Percentiles rank a stretch among this genome's conserved stretches.
Evolutionary conservation across 2,329 filamentous ascomycete genomes (phyloP).

Genomic region (Sarocladiaceae sp.): DNA sequence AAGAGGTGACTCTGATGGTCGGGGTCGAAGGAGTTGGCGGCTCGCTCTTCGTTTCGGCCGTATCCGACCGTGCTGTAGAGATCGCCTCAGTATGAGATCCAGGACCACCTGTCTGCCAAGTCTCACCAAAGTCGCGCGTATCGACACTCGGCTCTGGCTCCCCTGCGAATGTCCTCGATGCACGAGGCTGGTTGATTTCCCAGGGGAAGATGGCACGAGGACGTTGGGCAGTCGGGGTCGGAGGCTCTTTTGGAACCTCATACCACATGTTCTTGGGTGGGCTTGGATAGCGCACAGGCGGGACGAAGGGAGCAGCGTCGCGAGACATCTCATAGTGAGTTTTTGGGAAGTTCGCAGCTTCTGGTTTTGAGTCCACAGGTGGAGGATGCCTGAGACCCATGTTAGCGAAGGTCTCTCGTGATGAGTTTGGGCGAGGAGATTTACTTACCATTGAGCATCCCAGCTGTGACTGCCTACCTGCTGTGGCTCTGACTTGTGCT

Average conservation of each 20-base stretch:
- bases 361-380: constrained; percentile 66
- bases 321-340: constrained; percentile 80
- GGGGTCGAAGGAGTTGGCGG: constrained; percentile 45
- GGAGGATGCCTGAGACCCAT: constrained; percentile 53
- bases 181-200: constrained; percentile 65
- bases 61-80: constrained; percentile 26
- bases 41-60: constrained; percentile 31
- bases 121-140: constrained; percentile 5
- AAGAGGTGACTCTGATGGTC: constrained; percentile 38
- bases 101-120: not conserved
- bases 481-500: constrained; percentile 15
- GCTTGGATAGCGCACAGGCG: constrained; percentile 73
- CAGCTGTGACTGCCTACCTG: constrained; percentile 35
- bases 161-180: constrained; percentile 56
- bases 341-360: constrained; percentile 78
- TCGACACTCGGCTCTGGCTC: constrained; percentile 14
- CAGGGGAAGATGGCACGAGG: constrained; percentile 82
- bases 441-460: constrained; percentile 51
- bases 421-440: not conserved
- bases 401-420: not conserved
- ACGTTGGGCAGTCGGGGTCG: constrained; percentile 48
- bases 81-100: constrained; percentile 27
- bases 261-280: constrained; percentile 89
- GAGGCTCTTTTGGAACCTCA: constrained; percentile 64
- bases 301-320: constrained; percentile 69